phyloP scores from a whole-genome alignment of 2,329 filamentous ascomycete species.

The Samsoniella hepiali region DNA sequence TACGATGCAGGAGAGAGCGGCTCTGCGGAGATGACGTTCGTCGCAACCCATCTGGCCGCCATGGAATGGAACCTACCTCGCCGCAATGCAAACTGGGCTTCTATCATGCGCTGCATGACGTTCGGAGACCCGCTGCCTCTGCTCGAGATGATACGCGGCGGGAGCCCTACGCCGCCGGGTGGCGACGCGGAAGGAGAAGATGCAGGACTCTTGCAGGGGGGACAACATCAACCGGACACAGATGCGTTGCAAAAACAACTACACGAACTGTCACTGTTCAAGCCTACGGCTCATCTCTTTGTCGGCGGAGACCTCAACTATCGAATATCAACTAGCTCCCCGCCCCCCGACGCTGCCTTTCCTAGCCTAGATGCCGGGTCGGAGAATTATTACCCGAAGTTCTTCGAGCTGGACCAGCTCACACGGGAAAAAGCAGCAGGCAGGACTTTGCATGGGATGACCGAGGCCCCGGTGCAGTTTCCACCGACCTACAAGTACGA shows the following conservation, averaged over 20 bases:
- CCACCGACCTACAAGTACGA: constrained; percentile 93
- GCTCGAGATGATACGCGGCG: constrained; percentile 31
- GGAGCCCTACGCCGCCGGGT: constrained; percentile 13
- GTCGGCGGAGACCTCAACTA: constrained; percentile 94
- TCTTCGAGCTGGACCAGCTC: constrained; percentile 77
- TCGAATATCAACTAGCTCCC: constrained; percentile 68
- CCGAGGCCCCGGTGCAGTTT: constrained; percentile 72
- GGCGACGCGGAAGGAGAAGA: constrained; percentile 18
- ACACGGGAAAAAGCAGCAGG: constrained; percentile 65
- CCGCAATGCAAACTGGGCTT: constrained; percentile 85
- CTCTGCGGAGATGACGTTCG: constrained; percentile 72
- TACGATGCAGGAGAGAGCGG: constrained; percentile 41
- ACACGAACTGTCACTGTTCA: constrained; percentile 66
- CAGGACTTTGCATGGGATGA: constrained; percentile 72
- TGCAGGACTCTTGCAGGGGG: constrained; percentile 20
- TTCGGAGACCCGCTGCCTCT: constrained; percentile 56
- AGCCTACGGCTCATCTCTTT: constrained; percentile 73
- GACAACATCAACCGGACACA: constrained; percentile 20
- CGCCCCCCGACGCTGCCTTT: constrained; percentile 59
- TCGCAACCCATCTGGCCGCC: constrained; percentile 82
- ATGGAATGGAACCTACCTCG: constrained; percentile 75
- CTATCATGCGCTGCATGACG: constrained; percentile 74
- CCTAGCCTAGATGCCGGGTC: constrained; percentile 57
- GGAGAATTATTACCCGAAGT: constrained; percentile 59
- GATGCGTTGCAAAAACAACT: constrained; percentile 42